Conservation (phyloP, 441 rosid genomes). For the Pelargonium citronellum region DNA sequence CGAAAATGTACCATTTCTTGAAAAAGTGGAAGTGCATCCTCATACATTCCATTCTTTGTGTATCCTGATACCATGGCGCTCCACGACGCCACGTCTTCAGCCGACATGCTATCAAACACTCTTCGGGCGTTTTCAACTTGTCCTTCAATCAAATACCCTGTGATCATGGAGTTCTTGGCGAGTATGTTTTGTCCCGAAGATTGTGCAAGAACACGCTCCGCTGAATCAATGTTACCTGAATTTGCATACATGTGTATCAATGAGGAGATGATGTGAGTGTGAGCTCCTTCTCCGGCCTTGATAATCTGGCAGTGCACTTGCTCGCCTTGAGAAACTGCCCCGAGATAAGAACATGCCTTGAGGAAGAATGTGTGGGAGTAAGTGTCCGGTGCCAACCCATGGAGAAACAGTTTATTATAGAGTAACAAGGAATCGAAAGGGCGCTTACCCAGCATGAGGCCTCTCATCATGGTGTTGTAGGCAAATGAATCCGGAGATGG, state of each 20-base stretch:
- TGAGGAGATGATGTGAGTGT: neutral
- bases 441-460: neutral
- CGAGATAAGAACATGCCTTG: conserved; percentile 2
- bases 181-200: neutral
- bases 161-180: neutral
- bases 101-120: neutral
- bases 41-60: neutral
- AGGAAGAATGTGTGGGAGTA: conserved; percentile 14
- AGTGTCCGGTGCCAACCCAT: conserved; percentile 14
- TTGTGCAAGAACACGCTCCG: neutral
- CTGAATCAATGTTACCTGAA: neutral
- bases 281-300: conserved; percentile 4
- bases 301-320: conserved; percentile 17
- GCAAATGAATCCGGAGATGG: neutral
- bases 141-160: neutral
- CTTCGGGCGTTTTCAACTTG: neutral
- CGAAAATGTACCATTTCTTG: neutral
- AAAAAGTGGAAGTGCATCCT: neutral
- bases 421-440: neutral
- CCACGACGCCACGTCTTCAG: neutral
- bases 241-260: neutral
- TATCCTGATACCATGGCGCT: neutral
- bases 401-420: neutral
- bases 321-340: conserved; percentile 13
- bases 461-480: conserved; percentile 4